Base-by-base conservation (phyloP, 345 rosid genomes). In the Ricinus communis region DNA sequence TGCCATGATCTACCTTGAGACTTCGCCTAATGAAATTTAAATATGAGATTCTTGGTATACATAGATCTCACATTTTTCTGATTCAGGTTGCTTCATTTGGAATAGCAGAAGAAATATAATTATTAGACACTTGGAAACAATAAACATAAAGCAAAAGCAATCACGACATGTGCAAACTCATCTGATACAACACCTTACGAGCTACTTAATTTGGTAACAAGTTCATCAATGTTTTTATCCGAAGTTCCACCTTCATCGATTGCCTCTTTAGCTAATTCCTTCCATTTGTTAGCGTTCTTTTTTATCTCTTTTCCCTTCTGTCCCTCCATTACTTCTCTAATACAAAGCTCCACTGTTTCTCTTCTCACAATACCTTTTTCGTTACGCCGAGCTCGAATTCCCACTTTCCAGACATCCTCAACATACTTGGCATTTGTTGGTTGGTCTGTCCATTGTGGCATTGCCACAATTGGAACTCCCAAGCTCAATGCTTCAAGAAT, bases 401-500 rank as follows among this genome's bases (percentile, higher is more conserved):
- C 87, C 1, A 54, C 31, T 52, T 33, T 72, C 85, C 88, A 83
- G 2, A 85, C 72, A 66, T 85, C 85, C 75, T 70, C 80, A 6
- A 82, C 41, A 16, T 13, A 74, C 72, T 83, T 79, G 0, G 85
- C 75, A 40, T 83, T 83, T 2, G 82, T 81, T 31, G 73, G 46
- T 45, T 85, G 89, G 52, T 85, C 89, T 0, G 70, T 68, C 82
- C 87, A 83, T 18, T 77, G 85, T 0, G 87, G 87, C 74, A 83
- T 56, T 5, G 75, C 85, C 66, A 81, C 82, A 69, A 83, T 64
- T 43, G 84, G 86, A 19, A 83, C 85, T 16, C 82, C 85, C 47
- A 85, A 70, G 55, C 88, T 58, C 65, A 85, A 40, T 0, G 85
- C 85, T 72, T 85, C 88, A 10, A 77, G 8, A 0, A 64, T 53